Evolutionary conservation across 179 eudicot species (phyloP), one percentile per base, ranked within the genome.

Genomic region (Dionaea muscipula): DNA sequence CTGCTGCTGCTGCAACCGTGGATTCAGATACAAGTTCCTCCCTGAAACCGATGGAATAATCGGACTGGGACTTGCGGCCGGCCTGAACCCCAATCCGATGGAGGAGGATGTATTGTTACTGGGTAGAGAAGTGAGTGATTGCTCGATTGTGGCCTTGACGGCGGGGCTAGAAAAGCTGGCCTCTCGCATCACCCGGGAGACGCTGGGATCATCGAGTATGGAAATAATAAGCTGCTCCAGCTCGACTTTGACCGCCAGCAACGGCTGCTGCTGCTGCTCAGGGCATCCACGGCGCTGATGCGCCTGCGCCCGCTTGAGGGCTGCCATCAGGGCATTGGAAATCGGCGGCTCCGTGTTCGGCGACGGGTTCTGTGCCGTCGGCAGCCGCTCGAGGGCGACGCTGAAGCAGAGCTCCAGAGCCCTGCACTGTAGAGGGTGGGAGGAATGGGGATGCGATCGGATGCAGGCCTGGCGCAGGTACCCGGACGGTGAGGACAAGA

Each of bases 151-250:
- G 8, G 86, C 77, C 53, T 84, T 87, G 2, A 87, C 96, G 2
- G 96, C 96, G 0, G 94, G 85, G 63, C 89, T 82, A 5, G 89
- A 82, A 44, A 85, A 85, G 25, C 86, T 77, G 0, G 94, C 94
- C 41, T 85, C 94, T 3, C 85, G 39, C 94, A 85, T 85, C 8
- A 85, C 94, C 33, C 94, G 74, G 55, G 89, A 82, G 1, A 85
- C 94, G 28, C 94, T 80, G 1, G 94, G 94, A 56, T 85, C 94
- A 53, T 85, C 94, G 3, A 85, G 63, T 17, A 85, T 85, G 18
- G 89, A 82, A 0, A 85, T 74, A 7, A 85, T 70, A 11, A 85
- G 71, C 70, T 85, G 89, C 28, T 79, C 89, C 0, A 85, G 76
- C 84, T 85, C 94, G 11, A 85, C 94, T 18, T 85, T 85, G 6